A percentile compares a stretch with the other conserved stretches of the same genome.
Evolutionary conservation across 306 rosid species (phyloP).

Genomic region (Prunus dulcis): DNA sequence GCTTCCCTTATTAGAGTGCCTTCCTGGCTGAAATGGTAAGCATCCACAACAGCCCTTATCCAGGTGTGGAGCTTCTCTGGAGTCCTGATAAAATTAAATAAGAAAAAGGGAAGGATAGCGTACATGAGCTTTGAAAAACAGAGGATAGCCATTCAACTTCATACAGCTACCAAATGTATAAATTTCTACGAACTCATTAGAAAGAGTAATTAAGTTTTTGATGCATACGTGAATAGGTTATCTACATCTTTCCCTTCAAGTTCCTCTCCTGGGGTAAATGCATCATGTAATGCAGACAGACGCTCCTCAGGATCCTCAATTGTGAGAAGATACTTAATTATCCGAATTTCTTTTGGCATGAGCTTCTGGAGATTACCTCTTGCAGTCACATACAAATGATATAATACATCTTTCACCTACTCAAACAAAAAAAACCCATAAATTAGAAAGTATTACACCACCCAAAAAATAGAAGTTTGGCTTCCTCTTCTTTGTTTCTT

Average conservation of each 20-base stretch:
- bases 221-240: slow-evolving; percentile 68
- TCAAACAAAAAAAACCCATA: not conserved
- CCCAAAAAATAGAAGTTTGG: not conserved
- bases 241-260: slow-evolving; percentile 75
- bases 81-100: slow-evolving; percentile 43
- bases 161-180: not conserved
- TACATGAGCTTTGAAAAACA: not conserved
- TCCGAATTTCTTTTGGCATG: slow-evolving; percentile 86
- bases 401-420: slow-evolving; percentile 79
- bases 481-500: not conserved
- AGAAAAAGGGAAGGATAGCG: not conserved
- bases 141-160: not conserved
- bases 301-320: slow-evolving; percentile 77
- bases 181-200: not conserved
- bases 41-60: slow-evolving; percentile 66
- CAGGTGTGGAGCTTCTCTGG: slow-evolving; percentile 78
- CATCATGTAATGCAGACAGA: slow-evolving; percentile 62
- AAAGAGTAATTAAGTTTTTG: slow-evolving; percentile 4
- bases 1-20: slow-evolving; percentile 86
- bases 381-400: slow-evolving; percentile 74
- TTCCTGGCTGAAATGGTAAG: slow-evolving; percentile 77
- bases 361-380: slow-evolving; percentile 79
- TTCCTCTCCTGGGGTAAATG: slow-evolving; percentile 94
- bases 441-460: not conserved
- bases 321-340: slow-evolving; percentile 66